Evolutionary conservation across 176 grass and related monocot species (phyloP), one percentile per base, ranked within the genome.

Genomic region (Rhynchospora breviuscula): DNA sequence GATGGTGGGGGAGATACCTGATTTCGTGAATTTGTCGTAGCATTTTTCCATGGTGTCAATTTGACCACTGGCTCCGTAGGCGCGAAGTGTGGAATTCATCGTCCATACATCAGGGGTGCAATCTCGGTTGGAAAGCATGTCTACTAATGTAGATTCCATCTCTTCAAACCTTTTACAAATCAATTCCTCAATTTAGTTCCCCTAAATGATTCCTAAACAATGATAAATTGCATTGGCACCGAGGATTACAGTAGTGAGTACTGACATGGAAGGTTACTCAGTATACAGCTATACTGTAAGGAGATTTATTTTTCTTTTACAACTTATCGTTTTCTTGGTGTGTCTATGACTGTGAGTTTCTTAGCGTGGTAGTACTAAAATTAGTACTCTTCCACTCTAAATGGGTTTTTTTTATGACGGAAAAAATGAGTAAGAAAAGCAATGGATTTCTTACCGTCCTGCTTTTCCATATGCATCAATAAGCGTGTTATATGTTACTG

Each of bases 101-200:
- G 96, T 99, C 96, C 96, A 99, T 11, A 99, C 91, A 67, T 95
- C 93, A 80, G 96, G 96, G 25, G 87, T 93, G 80, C 96, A 99
- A 82, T 69, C 80, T 67, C 23, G 25, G 82, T 92, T 83, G 29
- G 91, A 88, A 67, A 95, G 77, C 91, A 67, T 78, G 23, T 93
- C 81, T 82, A 95, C 59, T 63, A 99, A 93, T 64, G 89, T 95
- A 71, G 88, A 91, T 83, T 99, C 96, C 96, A 95, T 99, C 80
- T 99, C 93, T 56, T 86, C 80, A 89, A 93, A 70, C 71, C 67
- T 73, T 74, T 74, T 51, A 48, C 70, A 52, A 49, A 49, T 17
- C 45, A 73, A 9, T 47, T 40, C 65, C 29, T 43, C 5, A 67
- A 43, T 29, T 67, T 70, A 70, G 67, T 70, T 70, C 19, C 17